These are phyloP conservation scores for Metschnikowia anglica DNA, from an alignment of 805 yeast genomes.

Conservation along the genomic window DNA sequence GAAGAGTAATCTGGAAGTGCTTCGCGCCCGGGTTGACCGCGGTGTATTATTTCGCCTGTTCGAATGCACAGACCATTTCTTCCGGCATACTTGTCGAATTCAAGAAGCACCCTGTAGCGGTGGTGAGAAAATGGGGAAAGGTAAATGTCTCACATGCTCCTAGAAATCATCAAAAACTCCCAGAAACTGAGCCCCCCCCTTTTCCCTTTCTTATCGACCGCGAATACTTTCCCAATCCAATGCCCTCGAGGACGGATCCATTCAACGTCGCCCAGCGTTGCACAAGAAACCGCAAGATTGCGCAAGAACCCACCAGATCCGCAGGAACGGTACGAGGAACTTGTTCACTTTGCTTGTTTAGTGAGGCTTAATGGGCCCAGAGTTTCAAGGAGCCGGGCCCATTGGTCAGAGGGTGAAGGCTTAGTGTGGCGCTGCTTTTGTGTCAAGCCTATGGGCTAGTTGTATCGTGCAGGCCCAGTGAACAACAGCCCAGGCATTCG, in stretches of 20 bases:
- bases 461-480: neutral
- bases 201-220: neutral
- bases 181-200: neutral
- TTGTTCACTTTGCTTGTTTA: too few species aligned
- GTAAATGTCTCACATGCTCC: neutral
- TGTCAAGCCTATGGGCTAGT: neutral
- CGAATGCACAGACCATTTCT: neutral
- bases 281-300: neutral
- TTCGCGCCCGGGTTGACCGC: too few species aligned
- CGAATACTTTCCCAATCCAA: neutral
- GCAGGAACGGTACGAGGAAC: too few species aligned
- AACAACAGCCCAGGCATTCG: neutral
- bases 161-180: too few species aligned
- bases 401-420: neutral
- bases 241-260: too few species aligned
- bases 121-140: neutral
- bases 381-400: too few species aligned
- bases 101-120: neutral
- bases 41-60: neutral
- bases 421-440: neutral
- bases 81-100: conserved; percentile 3
- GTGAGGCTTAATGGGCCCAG: too few species aligned
- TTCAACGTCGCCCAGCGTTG: neutral
- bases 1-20: too few species aligned
- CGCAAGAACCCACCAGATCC: too few species aligned